Conservation (phyloP, 345 rosid genomes). For the Syzygium oleosum region DNA sequence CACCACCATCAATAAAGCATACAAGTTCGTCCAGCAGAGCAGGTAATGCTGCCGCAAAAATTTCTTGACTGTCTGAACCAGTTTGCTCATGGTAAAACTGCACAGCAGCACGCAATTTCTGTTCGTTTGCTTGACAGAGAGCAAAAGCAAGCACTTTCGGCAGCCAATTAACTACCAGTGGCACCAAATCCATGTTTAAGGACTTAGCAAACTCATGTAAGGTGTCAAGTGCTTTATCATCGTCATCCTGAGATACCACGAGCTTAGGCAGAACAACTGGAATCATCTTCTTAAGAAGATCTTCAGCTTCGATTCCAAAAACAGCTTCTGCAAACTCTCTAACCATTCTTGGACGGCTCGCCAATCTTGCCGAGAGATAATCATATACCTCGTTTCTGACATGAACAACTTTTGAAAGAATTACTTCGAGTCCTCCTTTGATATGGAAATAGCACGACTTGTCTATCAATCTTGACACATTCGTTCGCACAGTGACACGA, state of each 20-base stretch:
- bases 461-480: slow-evolving; percentile 62
- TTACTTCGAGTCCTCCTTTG: slow-evolving; percentile 61
- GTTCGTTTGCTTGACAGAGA: slow-evolving; percentile 61
- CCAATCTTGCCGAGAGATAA: slow-evolving; percentile 53
- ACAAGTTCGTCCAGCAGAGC: slow-evolving; percentile 89
- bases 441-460: slow-evolving; percentile 66
- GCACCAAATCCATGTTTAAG: slow-evolving; percentile 57
- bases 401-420: slow-evolving; percentile 52
- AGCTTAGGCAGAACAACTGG: slow-evolving; percentile 92
- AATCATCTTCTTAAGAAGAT: slow-evolving; percentile 67
- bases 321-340: slow-evolving; percentile 93
- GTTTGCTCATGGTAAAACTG: slow-evolving; percentile 72
- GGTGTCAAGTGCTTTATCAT: slow-evolving; percentile 47
- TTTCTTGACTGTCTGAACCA: slow-evolving; percentile 84
- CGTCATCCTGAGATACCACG: slow-evolving; percentile 65
- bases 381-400: slow-evolving; percentile 55
- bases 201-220: slow-evolving; percentile 66
- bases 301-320: slow-evolving; percentile 59
- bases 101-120: slow-evolving; percentile 56
- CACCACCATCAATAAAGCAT: slow-evolving; percentile 74
- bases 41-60: slow-evolving; percentile 90
- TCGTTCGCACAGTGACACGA: slow-evolving; percentile 53
- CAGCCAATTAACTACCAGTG: slow-evolving; percentile 75
- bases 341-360: slow-evolving; percentile 52
- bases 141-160: slow-evolving; percentile 95